Evolutionary conservation across 345 rosid genomes (phyloP), one percentile per base, ranked within the genome.

Genomic region (Eucalyptus viminalis): DNA sequence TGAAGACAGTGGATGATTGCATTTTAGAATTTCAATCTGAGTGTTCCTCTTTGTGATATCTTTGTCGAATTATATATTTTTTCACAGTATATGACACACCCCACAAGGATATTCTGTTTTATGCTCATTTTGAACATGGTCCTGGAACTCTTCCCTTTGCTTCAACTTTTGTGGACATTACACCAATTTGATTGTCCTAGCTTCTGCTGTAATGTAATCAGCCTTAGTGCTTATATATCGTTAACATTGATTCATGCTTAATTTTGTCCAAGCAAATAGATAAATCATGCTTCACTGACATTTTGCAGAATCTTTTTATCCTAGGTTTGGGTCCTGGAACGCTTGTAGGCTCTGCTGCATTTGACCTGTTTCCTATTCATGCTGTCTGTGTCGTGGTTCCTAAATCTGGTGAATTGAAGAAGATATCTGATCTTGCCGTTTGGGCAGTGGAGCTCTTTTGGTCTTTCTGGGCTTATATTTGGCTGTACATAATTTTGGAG

Each of bases 331-430:
- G 99, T 90, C 99, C 99, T 85, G 99, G 98, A 94, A 97, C 99
- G 16, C 99, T 97, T 87, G 98, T 96, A 90, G 99, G 99, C 88
- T 97, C 99, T 16, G 99, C 99, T 88, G 99, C 99, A 51, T 97
- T 97, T 90, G 99, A 97, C 92, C 98, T 97, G 87, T 96, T 96
- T 86, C 99, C 99, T 29, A 97, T 96, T 90, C 99, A 96, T 86
- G 99, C 99, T 90, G 98, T 97, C 72, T 97, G 99, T 93, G 99
- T 96, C 80, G 83, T 97, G 60, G 97, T 96, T 92, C 99, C 99
- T 21, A 96, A 97, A 90, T 97, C 98, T 87, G 99, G 99, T 91
- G 99, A 96, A 92, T 76, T 96, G 92, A 97, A 97, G 92, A 97
- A 97, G 92, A 97, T 97, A 91, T 94, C 99, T 29, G 99, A 97